phyloP scores from a whole-genome alignment of 1,284 basidiomycete species.

The Trichosporon coremiiforme region DNA sequence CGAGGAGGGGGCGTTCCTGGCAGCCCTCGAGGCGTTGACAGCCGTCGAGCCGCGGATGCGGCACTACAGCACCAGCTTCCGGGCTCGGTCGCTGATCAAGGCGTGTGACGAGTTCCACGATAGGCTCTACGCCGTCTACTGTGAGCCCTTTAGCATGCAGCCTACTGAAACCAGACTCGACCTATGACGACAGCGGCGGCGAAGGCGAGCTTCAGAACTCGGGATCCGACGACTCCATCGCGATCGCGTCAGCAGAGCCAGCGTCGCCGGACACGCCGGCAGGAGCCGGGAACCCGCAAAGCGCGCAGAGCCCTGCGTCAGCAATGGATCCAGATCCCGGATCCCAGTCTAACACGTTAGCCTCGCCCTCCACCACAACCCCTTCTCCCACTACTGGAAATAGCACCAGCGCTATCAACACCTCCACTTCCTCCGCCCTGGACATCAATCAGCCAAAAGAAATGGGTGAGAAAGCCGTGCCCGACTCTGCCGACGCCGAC shows the following conservation, averaged over 20 bases:
- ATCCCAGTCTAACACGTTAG: background rate
- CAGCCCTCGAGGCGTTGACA: conserved; percentile 3
- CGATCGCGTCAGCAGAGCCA: background rate
- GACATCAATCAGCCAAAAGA: background rate
- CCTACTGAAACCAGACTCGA: background rate
- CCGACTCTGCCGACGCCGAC: background rate
- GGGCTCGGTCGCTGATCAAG: conserved; percentile 13
- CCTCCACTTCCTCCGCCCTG: background rate
- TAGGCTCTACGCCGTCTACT: background rate
- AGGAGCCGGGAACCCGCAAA: background rate
- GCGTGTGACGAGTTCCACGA: conserved; percentile 11
- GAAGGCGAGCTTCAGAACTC: background rate
- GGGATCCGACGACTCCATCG: background rate
- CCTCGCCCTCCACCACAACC: background rate
- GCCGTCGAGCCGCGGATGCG: conserved; percentile 2
- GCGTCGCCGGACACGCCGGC: background rate
- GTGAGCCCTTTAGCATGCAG: background rate
- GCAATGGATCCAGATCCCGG: background rate
- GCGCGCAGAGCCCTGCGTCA: background rate
- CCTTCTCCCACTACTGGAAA: background rate
- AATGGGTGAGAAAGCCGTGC: background rate
- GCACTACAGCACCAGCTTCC: background rate
- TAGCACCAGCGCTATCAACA: background rate
- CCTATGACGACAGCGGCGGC: background rate
- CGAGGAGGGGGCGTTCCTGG: conserved; percentile 6